phyloP scores from a whole-genome alignment of 2,329 filamentous ascomycete species.

The Fusarium sp. region DNA sequence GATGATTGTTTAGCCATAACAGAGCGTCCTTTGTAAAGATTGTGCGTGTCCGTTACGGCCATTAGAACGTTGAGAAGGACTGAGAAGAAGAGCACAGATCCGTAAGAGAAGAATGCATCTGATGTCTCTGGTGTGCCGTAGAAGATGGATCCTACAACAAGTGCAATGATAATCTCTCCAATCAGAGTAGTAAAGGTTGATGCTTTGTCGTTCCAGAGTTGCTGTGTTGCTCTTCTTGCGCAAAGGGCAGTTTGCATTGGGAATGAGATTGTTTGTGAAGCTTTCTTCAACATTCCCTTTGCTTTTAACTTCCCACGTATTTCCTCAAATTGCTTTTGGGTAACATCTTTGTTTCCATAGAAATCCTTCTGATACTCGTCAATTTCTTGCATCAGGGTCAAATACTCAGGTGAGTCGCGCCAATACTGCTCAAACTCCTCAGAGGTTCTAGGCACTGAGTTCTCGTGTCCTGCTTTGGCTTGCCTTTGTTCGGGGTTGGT shows the following conservation, averaged over 20 bases:
- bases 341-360: conserved; percentile 54
- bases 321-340: conserved; percentile 61
- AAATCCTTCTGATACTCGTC: conserved; percentile 59
- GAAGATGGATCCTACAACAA: conserved; percentile 72
- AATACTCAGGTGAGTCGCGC: conserved; percentile 59
- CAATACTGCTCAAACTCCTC: conserved; percentile 72
- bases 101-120: conserved; percentile 65
- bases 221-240: conserved; percentile 62
- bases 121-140: conserved; percentile 64
- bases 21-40: conserved; percentile 57
- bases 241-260: conserved; percentile 66
- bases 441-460: conserved; percentile 71
- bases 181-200: conserved; percentile 50
- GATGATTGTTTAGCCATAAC: conserved; percentile 62
- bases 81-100: conserved; percentile 70
- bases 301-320: conserved; percentile 48
- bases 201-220: conserved; percentile 63
- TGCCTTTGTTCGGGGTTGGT: conserved; percentile 72
- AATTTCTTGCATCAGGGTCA: conserved; percentile 60
- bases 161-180: conserved; percentile 60
- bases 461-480: conserved; percentile 67
- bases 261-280: conserved; percentile 54
- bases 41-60: conserved; percentile 66
- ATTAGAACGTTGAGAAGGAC: conserved; percentile 69
- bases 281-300: background rate